phyloP scores from a whole-genome alignment of 2,329 filamentous ascomycete genomes.

The Dactylellina leptospora region DNA sequence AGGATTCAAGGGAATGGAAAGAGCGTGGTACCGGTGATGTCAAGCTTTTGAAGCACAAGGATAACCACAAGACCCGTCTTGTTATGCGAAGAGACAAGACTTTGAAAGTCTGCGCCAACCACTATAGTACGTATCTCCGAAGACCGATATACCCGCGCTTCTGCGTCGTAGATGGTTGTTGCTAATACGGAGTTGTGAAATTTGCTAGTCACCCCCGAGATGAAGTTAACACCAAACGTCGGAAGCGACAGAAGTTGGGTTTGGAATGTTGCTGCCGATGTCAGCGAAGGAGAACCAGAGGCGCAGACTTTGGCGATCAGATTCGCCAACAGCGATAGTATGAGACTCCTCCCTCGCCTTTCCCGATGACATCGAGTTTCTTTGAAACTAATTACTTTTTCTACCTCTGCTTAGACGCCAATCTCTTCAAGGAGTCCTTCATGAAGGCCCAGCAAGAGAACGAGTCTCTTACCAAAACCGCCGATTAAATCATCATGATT shows the following conservation, averaged over 20 bases:
- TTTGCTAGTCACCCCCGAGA: conserved; percentile 85
- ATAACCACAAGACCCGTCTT: conserved; percentile 95
- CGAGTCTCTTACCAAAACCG: conserved; percentile 76
- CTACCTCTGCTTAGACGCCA: conserved; percentile 74
- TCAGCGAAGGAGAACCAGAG: conserved; percentile 97
- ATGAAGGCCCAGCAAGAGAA: conserved; percentile 97
- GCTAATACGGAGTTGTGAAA: conserved; percentile 51
- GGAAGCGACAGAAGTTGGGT: conserved; percentile 99
- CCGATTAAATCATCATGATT: not conserved
- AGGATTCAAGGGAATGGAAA: conserved; percentile 95
- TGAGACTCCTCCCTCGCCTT: conserved; percentile 60
- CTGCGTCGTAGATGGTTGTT: too few relatives aligned
- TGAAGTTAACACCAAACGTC: conserved; percentile 98
- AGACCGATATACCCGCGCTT: too few relatives aligned
- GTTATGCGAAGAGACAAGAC: conserved; percentile 99
- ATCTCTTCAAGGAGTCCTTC: conserved; percentile 96
- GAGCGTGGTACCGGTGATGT: conserved; percentile 98
- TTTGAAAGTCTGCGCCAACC: conserved; percentile 99
- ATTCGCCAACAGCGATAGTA: conserved; percentile 97
- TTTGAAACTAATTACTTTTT: not conserved
- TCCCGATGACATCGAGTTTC: not conserved
- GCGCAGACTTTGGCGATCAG: conserved; percentile 94
- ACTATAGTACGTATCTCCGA: conserved; percentile 78
- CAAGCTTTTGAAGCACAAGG: conserved; percentile 96
- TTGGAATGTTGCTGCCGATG: conserved; percentile 97